Conservation (phyloP, 352 stramenopile genomes). For the Phytopythium aichiense region DNA sequence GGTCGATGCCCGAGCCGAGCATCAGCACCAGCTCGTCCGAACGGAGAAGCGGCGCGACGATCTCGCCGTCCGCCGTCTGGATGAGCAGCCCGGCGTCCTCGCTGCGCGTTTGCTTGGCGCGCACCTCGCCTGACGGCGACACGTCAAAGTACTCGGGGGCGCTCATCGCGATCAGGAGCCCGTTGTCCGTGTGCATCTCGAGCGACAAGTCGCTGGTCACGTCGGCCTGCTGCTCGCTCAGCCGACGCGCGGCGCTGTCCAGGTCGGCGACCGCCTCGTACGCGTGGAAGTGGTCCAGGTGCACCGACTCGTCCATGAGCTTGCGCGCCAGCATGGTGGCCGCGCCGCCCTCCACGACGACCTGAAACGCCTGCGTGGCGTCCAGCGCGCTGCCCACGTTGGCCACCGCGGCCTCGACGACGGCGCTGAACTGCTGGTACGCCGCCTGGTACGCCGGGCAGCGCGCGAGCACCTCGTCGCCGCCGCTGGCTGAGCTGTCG, state of each 20-base stretch:
- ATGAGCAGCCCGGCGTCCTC: conserved; percentile 69
- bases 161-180: conserved; percentile 68
- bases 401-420: conserved; percentile 50
- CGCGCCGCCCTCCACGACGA: conserved; percentile 27
- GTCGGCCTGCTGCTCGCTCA: conserved; percentile 3
- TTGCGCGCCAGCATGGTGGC: conserved; percentile 44
- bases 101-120: conserved; percentile 35
- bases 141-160: conserved; percentile 73
- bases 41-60: conserved; percentile 55
- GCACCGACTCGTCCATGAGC: conserved; percentile 61
- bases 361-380: conserved; percentile 44
- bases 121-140: conserved; percentile 30
- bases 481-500: conserved; percentile 17
- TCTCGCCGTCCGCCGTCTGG: conserved; percentile 42
- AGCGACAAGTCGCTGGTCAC: conserved; percentile 47
- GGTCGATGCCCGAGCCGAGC: conserved; percentile 63
- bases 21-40: conserved; percentile 79
- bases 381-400: conserved; percentile 56
- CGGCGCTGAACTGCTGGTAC: conserved; percentile 51
- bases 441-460: conserved; percentile 55
- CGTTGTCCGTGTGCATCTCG: conserved; percentile 75
- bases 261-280: conserved; percentile 38
- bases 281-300: conserved; percentile 80
- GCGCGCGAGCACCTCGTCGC: conserved; percentile 32
- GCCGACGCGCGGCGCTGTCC: conserved; percentile 4